Conservation (phyloP, 2,329 filamentous ascomycete species). For the Biscogniauxia marginata region DNA sequence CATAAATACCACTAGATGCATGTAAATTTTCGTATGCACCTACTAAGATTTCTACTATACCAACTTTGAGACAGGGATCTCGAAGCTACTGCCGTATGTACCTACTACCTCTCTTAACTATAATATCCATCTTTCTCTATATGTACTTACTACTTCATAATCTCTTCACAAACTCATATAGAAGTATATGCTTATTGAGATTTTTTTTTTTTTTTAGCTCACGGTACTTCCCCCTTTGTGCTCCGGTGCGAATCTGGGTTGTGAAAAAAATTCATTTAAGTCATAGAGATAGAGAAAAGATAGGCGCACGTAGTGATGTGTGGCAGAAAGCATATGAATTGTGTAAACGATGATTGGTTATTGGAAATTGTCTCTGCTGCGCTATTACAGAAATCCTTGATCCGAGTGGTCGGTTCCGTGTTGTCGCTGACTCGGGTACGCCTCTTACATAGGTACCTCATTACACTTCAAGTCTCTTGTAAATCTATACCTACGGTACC, state of each 20-base stretch:
- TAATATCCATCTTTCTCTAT: not conserved
- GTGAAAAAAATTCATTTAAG: not conserved
- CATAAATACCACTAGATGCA: too few species aligned
- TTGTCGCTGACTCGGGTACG: too few species aligned
- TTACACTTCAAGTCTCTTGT: too few species aligned
- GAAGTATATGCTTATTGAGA: too few species aligned
- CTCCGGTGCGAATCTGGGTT: not conserved
- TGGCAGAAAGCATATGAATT: not conserved
- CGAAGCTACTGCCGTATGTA: not conserved
- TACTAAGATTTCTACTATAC: too few species aligned
- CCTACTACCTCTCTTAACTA: not conserved
- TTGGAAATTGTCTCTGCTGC: not conserved
- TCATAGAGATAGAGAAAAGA: not conserved
- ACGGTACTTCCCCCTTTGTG: not conserved
- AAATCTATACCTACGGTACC: too few species aligned
- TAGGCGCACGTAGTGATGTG: not conserved
- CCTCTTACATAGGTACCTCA: too few species aligned
- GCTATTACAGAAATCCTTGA: too few species aligned
- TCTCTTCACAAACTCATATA: too few species aligned
- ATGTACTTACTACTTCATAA: too few species aligned
- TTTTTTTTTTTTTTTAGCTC: too few species aligned
- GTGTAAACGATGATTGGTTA: not conserved
- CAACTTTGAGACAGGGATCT: not conserved
- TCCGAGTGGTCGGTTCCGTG: too few species aligned
- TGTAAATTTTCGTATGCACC: not conserved